Evolutionary conservation across 2,329 filamentous ascomycete genomes (phyloP).

Genomic region (Aspergillus neoniger): DNA sequence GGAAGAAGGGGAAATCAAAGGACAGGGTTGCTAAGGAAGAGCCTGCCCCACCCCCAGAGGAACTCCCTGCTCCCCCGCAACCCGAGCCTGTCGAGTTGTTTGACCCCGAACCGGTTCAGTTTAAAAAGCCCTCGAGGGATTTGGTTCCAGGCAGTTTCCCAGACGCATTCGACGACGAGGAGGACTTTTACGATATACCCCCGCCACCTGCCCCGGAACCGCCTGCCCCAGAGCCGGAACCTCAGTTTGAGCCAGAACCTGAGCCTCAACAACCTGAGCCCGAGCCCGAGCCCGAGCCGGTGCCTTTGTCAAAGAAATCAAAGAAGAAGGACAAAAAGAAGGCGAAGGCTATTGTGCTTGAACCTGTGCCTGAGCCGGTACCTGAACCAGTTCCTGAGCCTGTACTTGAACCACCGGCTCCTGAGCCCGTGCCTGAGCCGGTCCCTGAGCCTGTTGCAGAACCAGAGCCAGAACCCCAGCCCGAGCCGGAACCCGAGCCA

Average conservation of each 20-base stretch:
- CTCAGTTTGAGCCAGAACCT: slow-evolving; percentile 20
- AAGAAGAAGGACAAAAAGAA: slow-evolving; percentile 25
- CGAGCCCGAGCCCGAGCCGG: slow-evolving; percentile 34
- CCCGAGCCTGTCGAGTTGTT: slow-evolving; percentile 11
- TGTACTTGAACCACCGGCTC: slow-evolving; percentile 26
- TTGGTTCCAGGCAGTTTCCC: slow-evolving; percentile 62
- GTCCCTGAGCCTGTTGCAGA: slow-evolving; percentile 28
- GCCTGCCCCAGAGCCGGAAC: slow-evolving; percentile 22
- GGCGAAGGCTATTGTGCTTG: slow-evolving; percentile 15
- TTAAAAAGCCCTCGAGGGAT: slow-evolving; percentile 41
- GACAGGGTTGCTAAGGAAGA: slow-evolving; percentile 32
- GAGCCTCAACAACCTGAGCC: slow-evolving; percentile 22
- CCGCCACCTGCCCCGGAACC: slow-evolving; percentile 26
- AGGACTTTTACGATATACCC: slow-evolving; percentile 32
- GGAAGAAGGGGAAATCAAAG: slow-evolving; percentile 43
- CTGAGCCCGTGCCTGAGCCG: slow-evolving; percentile 30
- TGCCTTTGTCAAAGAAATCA: slow-evolving; percentile 24
- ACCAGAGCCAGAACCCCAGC: slow-evolving; percentile 22
- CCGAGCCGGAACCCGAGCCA: slow-evolving; percentile 25
- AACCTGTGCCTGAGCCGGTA: slow-evolving; percentile 20
- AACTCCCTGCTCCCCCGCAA: slow-evolving; percentile 17
- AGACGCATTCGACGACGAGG: slow-evolving; percentile 52
- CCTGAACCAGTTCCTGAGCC: slow-evolving; percentile 34
- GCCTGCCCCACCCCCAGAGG: slow-evolving; percentile 17
- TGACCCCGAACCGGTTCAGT: slow-evolving; percentile 30